Percentiles rank a stretch among this genome's conserved stretches.
Conservation (phyloP, 805 yeast species). For the Lipomyces oligophaga region DNA sequence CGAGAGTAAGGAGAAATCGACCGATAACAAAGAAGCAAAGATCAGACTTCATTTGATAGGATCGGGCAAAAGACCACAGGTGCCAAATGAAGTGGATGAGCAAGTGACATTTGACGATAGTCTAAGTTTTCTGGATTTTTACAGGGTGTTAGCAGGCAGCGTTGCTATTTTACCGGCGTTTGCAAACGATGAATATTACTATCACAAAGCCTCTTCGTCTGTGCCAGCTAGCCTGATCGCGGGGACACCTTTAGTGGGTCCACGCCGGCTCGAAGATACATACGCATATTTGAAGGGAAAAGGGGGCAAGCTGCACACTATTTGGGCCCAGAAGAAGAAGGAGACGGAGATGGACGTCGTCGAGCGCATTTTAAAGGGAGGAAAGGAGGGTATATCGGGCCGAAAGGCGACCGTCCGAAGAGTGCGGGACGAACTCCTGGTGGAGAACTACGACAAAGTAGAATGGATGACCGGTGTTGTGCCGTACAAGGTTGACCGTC, state of each 20-base stretch:
- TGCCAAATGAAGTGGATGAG: conserved; percentile 15
- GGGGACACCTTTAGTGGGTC: conserved; percentile 27
- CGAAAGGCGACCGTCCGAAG: conserved; percentile 16
- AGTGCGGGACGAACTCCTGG: conserved; percentile 9
- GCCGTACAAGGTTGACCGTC: too few relatives aligned
- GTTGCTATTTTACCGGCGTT: conserved; percentile 28
- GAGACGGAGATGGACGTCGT: conserved; percentile 28
- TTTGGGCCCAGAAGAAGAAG: conserved; percentile 25
- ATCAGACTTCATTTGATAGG: conserved; percentile 26
- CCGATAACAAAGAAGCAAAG: conserved; percentile 8
- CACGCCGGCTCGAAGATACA: conserved; percentile 17
- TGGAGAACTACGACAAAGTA: conserved; percentile 7
- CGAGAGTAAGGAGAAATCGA: conserved; percentile 3
- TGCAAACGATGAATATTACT: conserved; percentile 27
- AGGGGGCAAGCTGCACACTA: conserved; percentile 9
- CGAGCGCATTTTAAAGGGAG: conserved; percentile 19
- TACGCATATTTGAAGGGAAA: conserved; percentile 26
- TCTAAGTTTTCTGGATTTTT: conserved; percentile 26
- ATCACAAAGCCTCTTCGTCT: conserved; percentile 27
- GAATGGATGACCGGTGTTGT: too few relatives aligned
- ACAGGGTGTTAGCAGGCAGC: conserved; percentile 20
- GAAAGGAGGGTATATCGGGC: conserved; percentile 17
- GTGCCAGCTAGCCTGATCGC: conserved; percentile 28
- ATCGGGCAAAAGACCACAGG: conserved; percentile 24
- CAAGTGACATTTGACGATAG: conserved; percentile 26